Evolutionary conservation across 2,329 filamentous ascomycete genomes (phyloP), one percentile per base, ranked within the genome.

Genomic region (Fusarium sp.): DNA sequence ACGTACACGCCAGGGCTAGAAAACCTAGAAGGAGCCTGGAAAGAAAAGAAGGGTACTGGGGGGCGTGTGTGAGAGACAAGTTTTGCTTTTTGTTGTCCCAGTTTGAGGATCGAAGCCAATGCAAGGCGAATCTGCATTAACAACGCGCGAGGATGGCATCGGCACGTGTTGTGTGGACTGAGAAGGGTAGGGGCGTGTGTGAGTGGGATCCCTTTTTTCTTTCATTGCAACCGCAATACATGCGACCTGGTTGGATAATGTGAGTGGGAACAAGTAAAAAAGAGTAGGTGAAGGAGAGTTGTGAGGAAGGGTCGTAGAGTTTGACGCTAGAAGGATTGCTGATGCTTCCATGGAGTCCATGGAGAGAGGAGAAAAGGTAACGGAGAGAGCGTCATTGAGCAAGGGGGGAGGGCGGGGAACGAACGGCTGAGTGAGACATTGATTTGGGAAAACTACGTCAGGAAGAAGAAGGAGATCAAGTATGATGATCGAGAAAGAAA

Each of bases 261-360:
- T 31, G 50, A 58, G 57, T 54, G 56, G 45, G 34, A 52, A 29
- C 18, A 10, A 18, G 8, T 18, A 24, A 14, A 3, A 52, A 13
- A 38, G 34, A 64, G 20, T 10, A 20, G 20, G 38, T 22, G 40
- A 42, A 50, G 34, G 47, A 50, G 40, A 54, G 37, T 62, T 42
- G 47, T 57, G 62, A 37, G 47, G 47, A n/a, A 37, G 72, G 69
- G 60, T 64, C 18, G 18, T 64, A 78, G 64, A 69, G 76, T 78
- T 77, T 72, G 62, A 47, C 76, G 72, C 76, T 78, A 77, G 76
- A 77, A 77, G 74, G 66, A 54, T 62, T 42, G 16, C 57, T 74
- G 66, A 64, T 70, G 62, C 72, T 74, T 74, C 72, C 22, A 70
- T 68, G 47, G 38, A 16, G 31, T 13, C 31, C 11, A 34, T 34